phyloP scores from a whole-genome alignment of 371 early-diverging fungal genomes.

The Rhizomucor pusillus region DNA sequence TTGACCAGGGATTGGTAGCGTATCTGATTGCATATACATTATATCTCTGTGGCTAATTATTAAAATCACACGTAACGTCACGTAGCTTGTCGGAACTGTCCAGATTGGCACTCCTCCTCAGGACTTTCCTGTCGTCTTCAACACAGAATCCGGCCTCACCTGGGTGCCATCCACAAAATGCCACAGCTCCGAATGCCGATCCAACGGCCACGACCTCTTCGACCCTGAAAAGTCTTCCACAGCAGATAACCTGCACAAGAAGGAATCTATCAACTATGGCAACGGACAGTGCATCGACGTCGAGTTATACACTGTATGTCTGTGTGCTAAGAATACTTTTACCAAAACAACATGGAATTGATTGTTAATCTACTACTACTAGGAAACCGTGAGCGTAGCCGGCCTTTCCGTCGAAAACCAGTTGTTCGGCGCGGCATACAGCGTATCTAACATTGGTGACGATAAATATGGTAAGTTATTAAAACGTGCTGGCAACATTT shows the following conservation, averaged over 20 bases:
- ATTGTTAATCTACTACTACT: too few species aligned
- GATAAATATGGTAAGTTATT: constrained; percentile 32
- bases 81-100: constrained; percentile 17
- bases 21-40: neutral
- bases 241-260: constrained; percentile 34
- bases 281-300: constrained; percentile 42
- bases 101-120: constrained; percentile 41
- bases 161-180: constrained; percentile 49
- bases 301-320: constrained; percentile 34
- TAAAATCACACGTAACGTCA: neutral
- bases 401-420: constrained; percentile 35
- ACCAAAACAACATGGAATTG: neutral
- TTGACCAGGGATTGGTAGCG: constrained; percentile 42
- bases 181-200: constrained; percentile 30
- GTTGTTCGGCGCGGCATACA: constrained; percentile 40
- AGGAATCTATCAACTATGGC: constrained; percentile 35
- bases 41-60: neutral
- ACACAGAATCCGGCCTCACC: constrained; percentile 37
- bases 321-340: neutral
- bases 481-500: neutral
- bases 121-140: constrained; percentile 37
- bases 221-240: constrained; percentile 31
- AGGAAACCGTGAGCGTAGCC: constrained; percentile 42
- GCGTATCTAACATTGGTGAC: constrained; percentile 37
- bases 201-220: constrained; percentile 23